phyloP scores from a whole-genome alignment of 169 alveolate species.

The Besnoitia besnoiti region DNA sequence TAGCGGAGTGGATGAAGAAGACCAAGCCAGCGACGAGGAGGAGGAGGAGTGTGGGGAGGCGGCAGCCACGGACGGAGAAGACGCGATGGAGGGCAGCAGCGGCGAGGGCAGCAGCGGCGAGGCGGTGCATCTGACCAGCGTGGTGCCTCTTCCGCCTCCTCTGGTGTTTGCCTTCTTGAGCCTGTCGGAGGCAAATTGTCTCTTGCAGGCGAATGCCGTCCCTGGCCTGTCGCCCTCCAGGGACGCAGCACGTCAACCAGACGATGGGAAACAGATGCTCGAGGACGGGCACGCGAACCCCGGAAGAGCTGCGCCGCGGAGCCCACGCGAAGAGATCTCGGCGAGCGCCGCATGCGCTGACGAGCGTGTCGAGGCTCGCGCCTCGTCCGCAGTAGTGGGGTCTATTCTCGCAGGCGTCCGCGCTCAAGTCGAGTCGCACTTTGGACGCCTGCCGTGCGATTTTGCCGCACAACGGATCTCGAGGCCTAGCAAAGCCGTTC shows the following conservation, averaged over 20 bases:
- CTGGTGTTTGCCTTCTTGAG: conserved; percentile 29
- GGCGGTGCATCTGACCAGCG: not conserved
- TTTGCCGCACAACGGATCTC: too few species aligned
- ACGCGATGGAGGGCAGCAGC: not conserved
- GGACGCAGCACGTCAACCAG: not conserved
- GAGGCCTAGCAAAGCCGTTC: too few species aligned
- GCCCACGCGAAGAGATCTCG: not conserved
- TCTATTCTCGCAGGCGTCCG: not conserved
- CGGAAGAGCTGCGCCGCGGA: not conserved
- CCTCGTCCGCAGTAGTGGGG: not conserved
- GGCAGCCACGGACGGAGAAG: not conserved
- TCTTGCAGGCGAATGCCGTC: too few species aligned
- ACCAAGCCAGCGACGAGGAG: not conserved
- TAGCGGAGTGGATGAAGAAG: not conserved
- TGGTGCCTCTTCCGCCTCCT: not conserved
- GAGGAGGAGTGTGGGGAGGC: not conserved
- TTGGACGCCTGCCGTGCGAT: too few species aligned
- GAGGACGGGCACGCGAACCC: not conserved
- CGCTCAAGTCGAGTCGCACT: not conserved
- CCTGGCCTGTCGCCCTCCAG: too few species aligned
- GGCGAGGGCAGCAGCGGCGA: not conserved
- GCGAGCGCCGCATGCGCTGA: too few species aligned
- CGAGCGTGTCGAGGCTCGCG: too few species aligned
- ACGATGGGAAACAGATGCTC: not conserved
- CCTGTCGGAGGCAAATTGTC: not conserved